Conservation (phyloP, 345 rosid species). For the Sonneratia alba region DNA sequence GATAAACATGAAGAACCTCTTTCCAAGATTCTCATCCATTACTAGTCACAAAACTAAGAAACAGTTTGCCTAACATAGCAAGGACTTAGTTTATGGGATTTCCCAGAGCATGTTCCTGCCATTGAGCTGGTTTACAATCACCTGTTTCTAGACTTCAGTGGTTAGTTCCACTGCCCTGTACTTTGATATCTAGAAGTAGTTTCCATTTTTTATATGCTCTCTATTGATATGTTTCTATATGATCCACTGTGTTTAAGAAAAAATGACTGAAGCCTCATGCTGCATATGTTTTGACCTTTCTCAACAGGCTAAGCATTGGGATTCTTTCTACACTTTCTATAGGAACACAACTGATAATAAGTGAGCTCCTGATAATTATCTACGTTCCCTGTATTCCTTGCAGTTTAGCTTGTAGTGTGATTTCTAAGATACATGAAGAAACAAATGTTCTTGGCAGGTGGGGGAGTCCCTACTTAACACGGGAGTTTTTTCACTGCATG, state of each 20-base stretch:
- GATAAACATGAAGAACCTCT: not conserved
- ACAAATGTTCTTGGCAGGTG: conserved; percentile 36
- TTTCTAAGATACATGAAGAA: not conserved
- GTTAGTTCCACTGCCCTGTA: not conserved
- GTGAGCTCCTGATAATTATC: conserved; percentile 29
- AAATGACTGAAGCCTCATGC: not conserved
- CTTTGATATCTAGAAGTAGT: not conserved
- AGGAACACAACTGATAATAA: conserved; percentile 88
- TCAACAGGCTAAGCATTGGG: conserved; percentile 88
- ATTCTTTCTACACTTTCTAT: conserved; percentile 83
- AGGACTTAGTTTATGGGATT: not conserved
- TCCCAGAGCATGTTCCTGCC: not conserved
- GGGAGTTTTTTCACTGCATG: conserved; percentile 75
- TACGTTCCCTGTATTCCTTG: not conserved
- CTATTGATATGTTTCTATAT: too few relatives aligned
- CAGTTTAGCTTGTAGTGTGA: not conserved
- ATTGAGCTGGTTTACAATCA: not conserved
- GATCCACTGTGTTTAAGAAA: not conserved
- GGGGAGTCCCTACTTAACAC: conserved; percentile 87
- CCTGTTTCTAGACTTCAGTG: not conserved
- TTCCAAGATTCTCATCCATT: not conserved
- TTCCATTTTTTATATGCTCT: not conserved
- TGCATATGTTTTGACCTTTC: conserved; percentile 5
- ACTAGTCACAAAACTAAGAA: not conserved
- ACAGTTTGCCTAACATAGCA: not conserved